phyloP scores from a whole-genome alignment of 2,329 filamentous ascomycete genomes.

The Exophiala dermatitidis region DNA sequence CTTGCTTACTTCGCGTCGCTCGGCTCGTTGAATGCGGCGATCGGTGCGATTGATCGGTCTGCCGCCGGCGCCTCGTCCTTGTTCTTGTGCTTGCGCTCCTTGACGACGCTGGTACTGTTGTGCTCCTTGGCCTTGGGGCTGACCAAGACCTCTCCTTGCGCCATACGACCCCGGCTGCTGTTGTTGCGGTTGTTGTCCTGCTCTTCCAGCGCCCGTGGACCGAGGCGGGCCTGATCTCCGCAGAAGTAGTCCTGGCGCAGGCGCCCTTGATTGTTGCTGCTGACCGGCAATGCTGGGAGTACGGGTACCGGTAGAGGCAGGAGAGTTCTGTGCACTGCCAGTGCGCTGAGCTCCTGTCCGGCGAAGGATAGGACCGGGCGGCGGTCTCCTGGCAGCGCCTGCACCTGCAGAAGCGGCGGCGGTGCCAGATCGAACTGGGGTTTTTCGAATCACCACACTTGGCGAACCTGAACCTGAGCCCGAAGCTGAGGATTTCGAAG shows the following conservation, averaged over 20 bases:
- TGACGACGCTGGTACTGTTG: background rate
- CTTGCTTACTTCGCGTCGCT: constrained; percentile 2
- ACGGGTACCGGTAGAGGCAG: background rate
- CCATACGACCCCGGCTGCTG: background rate
- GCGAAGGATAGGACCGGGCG: constrained; percentile 2
- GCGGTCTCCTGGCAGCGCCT: background rate
- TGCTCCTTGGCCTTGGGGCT: background rate
- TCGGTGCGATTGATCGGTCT: constrained; percentile 3
- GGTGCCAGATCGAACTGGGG: background rate
- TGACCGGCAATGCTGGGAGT: background rate
- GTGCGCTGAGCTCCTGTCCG: background rate
- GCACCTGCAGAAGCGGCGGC: background rate
- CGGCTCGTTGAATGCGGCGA: constrained; percentile 8
- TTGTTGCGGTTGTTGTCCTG: background rate
- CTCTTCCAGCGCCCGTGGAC: background rate
- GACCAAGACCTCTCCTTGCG: background rate
- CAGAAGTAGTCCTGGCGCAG: constrained; percentile 4
- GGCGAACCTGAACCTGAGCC: background rate
- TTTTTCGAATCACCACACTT: background rate
- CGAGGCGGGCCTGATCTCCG: constrained; percentile 12
- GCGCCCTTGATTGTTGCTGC: background rate
- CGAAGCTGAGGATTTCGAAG: background rate
- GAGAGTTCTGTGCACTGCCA: background rate
- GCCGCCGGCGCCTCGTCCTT: background rate
- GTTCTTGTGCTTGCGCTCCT: background rate